Evolutionary conservation across 106 monocot genomes (phyloP), one percentile per base, ranked within the genome.

Genomic region (Chionographis japonica): DNA sequence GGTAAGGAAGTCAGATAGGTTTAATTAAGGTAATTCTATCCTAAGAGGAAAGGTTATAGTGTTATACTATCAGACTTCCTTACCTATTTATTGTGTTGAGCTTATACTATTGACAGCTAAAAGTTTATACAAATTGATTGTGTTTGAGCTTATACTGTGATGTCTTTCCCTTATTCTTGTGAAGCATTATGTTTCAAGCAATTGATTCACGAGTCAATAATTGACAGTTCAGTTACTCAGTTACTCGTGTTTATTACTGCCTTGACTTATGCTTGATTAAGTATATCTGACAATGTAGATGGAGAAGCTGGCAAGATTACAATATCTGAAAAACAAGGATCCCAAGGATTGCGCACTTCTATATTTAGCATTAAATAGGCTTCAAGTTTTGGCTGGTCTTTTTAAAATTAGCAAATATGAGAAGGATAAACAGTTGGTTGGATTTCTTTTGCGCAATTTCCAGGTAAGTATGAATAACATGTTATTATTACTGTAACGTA

Each of bases 261-360:
- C 37, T 51, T 53, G 3, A 51, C 59, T 12, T 46, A 6, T 36
- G 27, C 3, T 18, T 84, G 52, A 76, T 72, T 39, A 37, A 40
- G 17, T 67, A 42, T 70, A 16, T 64, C 18, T 77, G 60, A 71
- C 2, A 52, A 41, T 80, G 54, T 66, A 97, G 97, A 97, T 92
- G 85, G 97, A 97, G 69, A 92, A 97, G 57, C 68, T 97, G 52
- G 97, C 97, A 20, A 92, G 97, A 69, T 68, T 64, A 39, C 89
- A 97, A 69, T 97, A 92, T 82, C 79, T 97, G 54, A 84, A 69
- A 58, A 81, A 58, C 52, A 92, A 79, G 76, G 86, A 97, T 77
- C 97, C 97, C 6, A 97, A 92, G 68, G 97, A 97, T 43, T 97
- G 87, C 69, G 89, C 97, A 64, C 87, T 97, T 72, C 62, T 97